phyloP scores from a whole-genome alignment of 768 basidiomycete species.

The Boletus pseudo-olivaceus region DNA sequence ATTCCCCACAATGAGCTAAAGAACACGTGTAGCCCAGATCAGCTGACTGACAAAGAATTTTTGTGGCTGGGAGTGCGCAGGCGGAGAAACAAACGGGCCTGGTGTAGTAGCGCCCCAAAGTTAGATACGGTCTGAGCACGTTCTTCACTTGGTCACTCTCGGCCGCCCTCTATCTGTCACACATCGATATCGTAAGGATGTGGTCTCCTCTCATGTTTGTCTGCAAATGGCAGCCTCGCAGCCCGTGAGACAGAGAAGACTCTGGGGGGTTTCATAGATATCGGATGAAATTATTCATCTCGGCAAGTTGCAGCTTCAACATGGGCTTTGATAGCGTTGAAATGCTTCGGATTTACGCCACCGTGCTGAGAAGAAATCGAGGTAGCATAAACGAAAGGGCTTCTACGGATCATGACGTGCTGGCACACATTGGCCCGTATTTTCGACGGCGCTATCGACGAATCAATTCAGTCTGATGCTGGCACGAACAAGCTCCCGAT shows the following conservation, averaged over 20 bases:
- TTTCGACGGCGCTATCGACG: background rate
- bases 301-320: constrained; percentile 3
- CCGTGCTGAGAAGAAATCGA: background rate
- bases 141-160: constrained; percentile 7
- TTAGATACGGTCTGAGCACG: constrained; percentile 6
- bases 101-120: background rate
- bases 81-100: background rate
- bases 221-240: constrained; percentile 1
- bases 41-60: background rate
- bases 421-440: background rate
- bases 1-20: constrained; percentile 25
- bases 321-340: constrained; percentile 1
- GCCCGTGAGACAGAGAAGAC: constrained; percentile 11
- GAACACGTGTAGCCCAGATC: constrained; percentile 16
- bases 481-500: constrained; percentile 8
- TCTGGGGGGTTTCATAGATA: background rate
- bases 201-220: constrained; percentile 1
- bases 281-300: constrained; percentile 11
- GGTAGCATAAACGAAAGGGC: background rate
- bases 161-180: constrained; percentile 10
- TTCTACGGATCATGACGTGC: constrained; percentile 7
- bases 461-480: constrained; percentile 4
- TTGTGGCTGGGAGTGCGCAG: background rate
- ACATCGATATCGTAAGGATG: constrained; percentile 9
- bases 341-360: constrained; percentile 5